These are phyloP conservation scores for Colletotrichum caudatum DNA, from an alignment of 2,329 filamentous ascomycete genomes.

Conservation along the genomic window DNA sequence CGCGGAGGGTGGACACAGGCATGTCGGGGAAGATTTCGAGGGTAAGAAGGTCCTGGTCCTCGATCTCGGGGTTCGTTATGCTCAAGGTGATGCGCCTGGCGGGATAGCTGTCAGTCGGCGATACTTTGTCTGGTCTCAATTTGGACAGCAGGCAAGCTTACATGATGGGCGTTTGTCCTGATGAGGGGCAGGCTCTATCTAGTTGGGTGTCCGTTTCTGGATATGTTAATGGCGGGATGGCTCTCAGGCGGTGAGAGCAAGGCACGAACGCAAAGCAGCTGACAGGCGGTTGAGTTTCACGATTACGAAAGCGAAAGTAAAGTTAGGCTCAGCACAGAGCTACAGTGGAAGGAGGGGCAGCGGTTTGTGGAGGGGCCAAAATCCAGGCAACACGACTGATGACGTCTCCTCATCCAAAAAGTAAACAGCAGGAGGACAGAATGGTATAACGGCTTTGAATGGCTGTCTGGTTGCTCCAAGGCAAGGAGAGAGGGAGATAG, in stretches of 20 bases:
- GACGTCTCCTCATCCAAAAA: slow-evolving; percentile 31
- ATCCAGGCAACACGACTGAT: slow-evolving; percentile 32
- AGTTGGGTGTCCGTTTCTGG: not conserved
- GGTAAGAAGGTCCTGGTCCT: slow-evolving; percentile 76
- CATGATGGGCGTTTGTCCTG: slow-evolving; percentile 28
- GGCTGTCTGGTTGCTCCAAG: not conserved
- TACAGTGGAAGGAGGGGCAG: slow-evolving; percentile 29
- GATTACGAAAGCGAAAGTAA: slow-evolving; percentile 36
- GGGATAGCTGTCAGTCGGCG: slow-evolving; percentile 20
- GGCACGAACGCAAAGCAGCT: not conserved
- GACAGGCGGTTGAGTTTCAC: slow-evolving; percentile 26
- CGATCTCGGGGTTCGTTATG: slow-evolving; percentile 79
- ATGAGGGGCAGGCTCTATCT: not conserved
- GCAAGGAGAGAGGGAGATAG: not conserved
- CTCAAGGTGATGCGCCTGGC: slow-evolving; percentile 87
- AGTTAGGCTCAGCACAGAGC: slow-evolving; percentile 31
- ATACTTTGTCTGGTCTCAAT: not conserved
- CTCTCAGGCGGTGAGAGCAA: slow-evolving; percentile 3
- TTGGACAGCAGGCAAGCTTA: slow-evolving; percentile 15
- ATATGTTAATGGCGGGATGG: not conserved
- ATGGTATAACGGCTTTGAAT: not conserved
- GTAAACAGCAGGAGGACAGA: slow-evolving; percentile 12
- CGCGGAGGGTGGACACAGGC: slow-evolving; percentile 86
- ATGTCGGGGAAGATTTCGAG: slow-evolving; percentile 87
- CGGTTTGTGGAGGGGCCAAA: slow-evolving; percentile 29